A percentile compares a stretch with the other conserved stretches of the same genome.
These are phyloP conservation scores for Lasiodiplodia citricola DNA, from an alignment of 2,329 filamentous ascomycete genomes.

Conservation along the genomic window DNA sequence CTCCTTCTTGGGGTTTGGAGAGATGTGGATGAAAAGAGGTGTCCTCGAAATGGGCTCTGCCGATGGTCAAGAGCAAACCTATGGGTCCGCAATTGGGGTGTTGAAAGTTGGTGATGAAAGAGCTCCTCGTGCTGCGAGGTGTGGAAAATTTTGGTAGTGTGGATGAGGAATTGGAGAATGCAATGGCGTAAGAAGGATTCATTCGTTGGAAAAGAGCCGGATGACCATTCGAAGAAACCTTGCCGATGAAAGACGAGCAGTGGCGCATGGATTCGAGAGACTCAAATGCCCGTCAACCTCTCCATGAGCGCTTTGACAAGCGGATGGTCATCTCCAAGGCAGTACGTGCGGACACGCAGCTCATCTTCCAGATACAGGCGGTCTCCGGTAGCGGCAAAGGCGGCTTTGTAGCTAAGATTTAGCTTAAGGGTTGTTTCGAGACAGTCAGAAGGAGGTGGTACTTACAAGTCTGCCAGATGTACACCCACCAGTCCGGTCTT, in stretches of 20 bases:
- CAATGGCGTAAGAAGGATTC: slow-evolving; percentile 23
- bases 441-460: neutral
- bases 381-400: neutral
- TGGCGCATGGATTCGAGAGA: neutral
- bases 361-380: neutral
- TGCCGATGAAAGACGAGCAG: neutral
- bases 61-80: neutral
- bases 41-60: neutral
- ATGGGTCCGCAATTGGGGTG: neutral
- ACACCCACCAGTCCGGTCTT: neutral
- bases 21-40: neutral
- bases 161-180: slow-evolving; percentile 15
- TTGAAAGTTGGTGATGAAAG: neutral
- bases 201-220: neutral
- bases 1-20: neutral
- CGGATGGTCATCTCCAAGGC: slow-evolving; percentile 1
- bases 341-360: neutral
- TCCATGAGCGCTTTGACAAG: neutral
- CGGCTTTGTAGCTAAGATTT: neutral
- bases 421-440: neutral
- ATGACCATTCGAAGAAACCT: neutral
- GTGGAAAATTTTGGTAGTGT: neutral
- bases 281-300: neutral
- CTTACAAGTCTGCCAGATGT: slow-evolving; percentile 11
- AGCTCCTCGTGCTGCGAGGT: neutral